Percentiles rank a stretch among this genome's conserved stretches.
phyloP scores from a whole-genome alignment of 805 yeast genomes.

The Saccharomyces eubayanus region DNA sequence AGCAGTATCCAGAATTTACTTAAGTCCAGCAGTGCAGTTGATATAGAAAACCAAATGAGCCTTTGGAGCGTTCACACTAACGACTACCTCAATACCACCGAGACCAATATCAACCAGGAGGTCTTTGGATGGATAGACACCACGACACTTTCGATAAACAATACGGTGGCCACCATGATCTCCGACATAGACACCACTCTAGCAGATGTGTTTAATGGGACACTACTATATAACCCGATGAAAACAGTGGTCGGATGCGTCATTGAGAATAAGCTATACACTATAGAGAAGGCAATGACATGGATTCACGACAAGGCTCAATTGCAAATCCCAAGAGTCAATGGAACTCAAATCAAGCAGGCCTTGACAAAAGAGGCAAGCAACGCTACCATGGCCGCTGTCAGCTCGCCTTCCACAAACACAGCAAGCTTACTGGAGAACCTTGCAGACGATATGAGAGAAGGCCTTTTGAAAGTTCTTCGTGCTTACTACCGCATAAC shows the following conservation, averaged over 20 bases:
- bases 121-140: slow-evolving; percentile 58
- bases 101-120: slow-evolving; percentile 48
- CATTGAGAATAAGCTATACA: slow-evolving; percentile 60
- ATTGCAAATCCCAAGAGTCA: slow-evolving; percentile 48
- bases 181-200: slow-evolving; percentile 51
- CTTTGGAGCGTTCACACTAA: slow-evolving; percentile 55
- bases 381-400: slow-evolving; percentile 1
- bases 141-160: slow-evolving; percentile 50
- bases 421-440: slow-evolving; percentile 6
- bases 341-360: slow-evolving; percentile 25
- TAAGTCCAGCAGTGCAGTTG: slow-evolving; percentile 3
- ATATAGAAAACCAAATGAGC: slow-evolving; percentile 30
- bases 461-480: slow-evolving; percentile 26
- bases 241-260: slow-evolving; percentile 69
- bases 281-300: slow-evolving; percentile 60
- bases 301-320: slow-evolving; percentile 68
- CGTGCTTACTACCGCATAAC: slow-evolving; percentile 28
- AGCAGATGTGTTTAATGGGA: slow-evolving; percentile 52
- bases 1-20: neutral
- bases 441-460: slow-evolving; percentile 20
- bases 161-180: slow-evolving; percentile 51
- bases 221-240: slow-evolving; percentile 58
- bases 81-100: slow-evolving; percentile 39
- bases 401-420: neutral
- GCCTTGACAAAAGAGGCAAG: slow-evolving; percentile 12